A percentile compares a stretch with the other conserved stretches of the same genome.
Conservation (phyloP, 2,329 filamentous ascomycete species). For the Dissoconium aciculare region DNA sequence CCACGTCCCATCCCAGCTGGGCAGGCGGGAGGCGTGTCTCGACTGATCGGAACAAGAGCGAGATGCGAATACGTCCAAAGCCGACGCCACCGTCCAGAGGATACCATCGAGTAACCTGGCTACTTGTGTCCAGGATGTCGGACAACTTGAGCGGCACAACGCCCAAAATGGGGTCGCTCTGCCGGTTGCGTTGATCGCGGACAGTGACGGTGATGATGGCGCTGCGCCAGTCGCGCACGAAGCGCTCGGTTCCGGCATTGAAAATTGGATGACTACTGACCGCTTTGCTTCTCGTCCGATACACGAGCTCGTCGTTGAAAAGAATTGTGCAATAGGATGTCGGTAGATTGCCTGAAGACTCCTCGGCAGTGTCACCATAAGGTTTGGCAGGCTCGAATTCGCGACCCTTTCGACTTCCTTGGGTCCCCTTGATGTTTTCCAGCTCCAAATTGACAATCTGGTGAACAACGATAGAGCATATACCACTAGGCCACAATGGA, state of each 20-base stretch:
- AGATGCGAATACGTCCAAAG: conserved; percentile 79
- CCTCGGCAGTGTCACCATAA: conserved; percentile 74
- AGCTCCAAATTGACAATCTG: conserved; percentile 91
- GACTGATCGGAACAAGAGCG: conserved; percentile 75
- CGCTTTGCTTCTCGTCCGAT: conserved; percentile 89
- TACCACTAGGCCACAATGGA: conserved; percentile 85
- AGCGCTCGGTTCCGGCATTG: conserved; percentile 88
- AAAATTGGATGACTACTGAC: conserved; percentile 92
- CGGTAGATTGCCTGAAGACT: conserved; percentile 63
- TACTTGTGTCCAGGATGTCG: conserved; percentile 74
- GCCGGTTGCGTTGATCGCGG: conserved; percentile 71
- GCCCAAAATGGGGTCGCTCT: conserved; percentile 89
- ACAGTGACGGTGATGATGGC: conserved; percentile 75
- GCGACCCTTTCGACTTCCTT: conserved; percentile 63
- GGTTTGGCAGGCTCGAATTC: conserved; percentile 81
- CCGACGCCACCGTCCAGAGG: conserved; percentile 87
- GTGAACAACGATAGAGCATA: conserved; percentile 75
- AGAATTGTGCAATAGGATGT: conserved; percentile 90
- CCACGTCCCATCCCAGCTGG: conserved; percentile 87
- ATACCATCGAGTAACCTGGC: conserved; percentile 83
- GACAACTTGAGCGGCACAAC: conserved; percentile 79
- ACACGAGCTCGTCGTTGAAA: conserved; percentile 75
- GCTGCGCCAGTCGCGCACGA: conserved; percentile 85
- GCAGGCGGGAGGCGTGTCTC: conserved; percentile 72
- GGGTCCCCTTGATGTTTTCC: conserved; percentile 75